Base-by-base conservation (phyloP, 192 early-diverging fungal genomes). In the Coemansia sp. region DNA sequence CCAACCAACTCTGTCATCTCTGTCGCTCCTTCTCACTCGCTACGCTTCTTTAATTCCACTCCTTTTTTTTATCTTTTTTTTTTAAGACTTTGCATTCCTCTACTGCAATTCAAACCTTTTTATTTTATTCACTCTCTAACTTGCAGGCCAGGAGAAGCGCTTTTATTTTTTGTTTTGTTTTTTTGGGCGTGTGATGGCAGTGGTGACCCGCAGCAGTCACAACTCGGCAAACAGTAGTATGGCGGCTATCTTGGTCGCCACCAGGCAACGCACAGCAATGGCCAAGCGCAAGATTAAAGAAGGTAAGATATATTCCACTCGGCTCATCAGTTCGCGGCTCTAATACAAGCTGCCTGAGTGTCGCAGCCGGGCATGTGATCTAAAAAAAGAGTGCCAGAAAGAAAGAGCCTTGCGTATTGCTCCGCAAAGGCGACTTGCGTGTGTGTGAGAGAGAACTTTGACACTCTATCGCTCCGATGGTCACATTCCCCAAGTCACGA, bases 201-300 rank as follows among this genome's bases (percentile, higher is more conserved):
- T 80, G 14, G 73, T 80, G 38, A 80, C 78, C 16, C 78, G 78
- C 49, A 80, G 50, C 50, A 58, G 73, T 52, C 73, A 69, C 10
- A 72, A 68, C 61, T 26, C 33, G 21, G 53, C 58, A n/a, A 40
- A 39, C 62, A 58, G 46, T 43, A 65, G 52, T 37, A 68, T 63
- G 14, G 77, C 55, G 26, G 21, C 63, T 32, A 61, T 47, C 63
- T 23, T 58, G n/a, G 59, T 26, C 32, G 37, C 60, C 26, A 19
- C 55, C 55, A 32, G 44, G 17, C 64, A 55, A 52, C 70, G 62
- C 17, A 28, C 67, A 33, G 53, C 65, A 5, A 66, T 73, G 59
- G 53, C 70, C 4, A 80, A 80, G 63, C 73, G 70, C 57, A 80
- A 76, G 61, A 75, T 76, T 40, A 72, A 58, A 60, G 73, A 75